Base-by-base conservation (phyloP, 164 flowering plant genomes). In the Vitis rotundifolia region DNA sequence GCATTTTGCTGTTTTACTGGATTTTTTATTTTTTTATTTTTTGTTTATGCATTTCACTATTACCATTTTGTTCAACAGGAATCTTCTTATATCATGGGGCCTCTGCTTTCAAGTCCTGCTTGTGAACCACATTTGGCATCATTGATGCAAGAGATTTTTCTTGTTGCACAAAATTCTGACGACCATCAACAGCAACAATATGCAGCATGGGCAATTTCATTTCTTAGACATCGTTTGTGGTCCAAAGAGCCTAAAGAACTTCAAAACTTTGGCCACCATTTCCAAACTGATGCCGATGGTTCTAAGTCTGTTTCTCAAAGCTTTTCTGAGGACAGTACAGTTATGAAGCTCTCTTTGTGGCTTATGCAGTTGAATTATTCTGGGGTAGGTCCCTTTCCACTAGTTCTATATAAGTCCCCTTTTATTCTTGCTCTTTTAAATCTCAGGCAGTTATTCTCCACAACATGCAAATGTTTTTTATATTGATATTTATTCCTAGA, bases 131-230 rank as follows among this genome's bases (percentile, higher is more conserved):
- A 75, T 55, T 68, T 82, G 64, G 81, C 85, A 26, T 75, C 89
- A 61, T 55, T 87, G 79, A 65, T 93, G 66, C 98, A 93, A 83
- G 97, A 93, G 72, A 89, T 96, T 52, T 90, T 93, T 85, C 89
- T 90, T 64, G 82, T 85, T 73, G 89, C 98, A 14, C 98, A 87
- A 76, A 82, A 85, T 77, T 74, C 91, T 54, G 83, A 86, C 67
- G 88, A 86, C 61, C 81, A 59, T 61, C 89, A 85, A 71, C 74
- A 86, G 69, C 91, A 84, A 82, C 87, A 82, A n/a, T 78, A 84
- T 88, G 97, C 98, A 8, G 86, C 99, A 62, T 96, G 99, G 98
- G 90, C 97, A 69, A 55, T 91, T 70, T 87, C 97, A 54, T 87
- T 93, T 79, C 97, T 96, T 68, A 79, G 90, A 72, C 73, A 89